Percentiles rank a stretch among this genome's conserved stretches.
Evolutionary conservation across 1,284 basidiomycete genomes (phyloP).

Genomic region (Vanrija sp.): DNA sequence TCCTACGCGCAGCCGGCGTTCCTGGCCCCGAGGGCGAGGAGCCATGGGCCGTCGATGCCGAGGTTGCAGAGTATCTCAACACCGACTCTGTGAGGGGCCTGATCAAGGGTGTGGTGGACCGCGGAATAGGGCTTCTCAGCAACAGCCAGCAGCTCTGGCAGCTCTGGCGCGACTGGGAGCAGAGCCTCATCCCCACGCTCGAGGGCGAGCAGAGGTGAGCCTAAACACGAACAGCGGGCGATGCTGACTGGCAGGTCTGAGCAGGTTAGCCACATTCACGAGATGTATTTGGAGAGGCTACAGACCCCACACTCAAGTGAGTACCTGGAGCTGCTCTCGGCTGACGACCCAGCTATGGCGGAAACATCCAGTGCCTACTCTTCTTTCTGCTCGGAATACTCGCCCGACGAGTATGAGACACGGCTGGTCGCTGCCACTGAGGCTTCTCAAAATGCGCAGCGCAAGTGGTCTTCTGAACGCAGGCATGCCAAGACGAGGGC

Average conservation of each 20-base stretch:
- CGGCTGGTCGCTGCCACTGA: slow-evolving; percentile 72
- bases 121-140: slow-evolving; percentile 53
- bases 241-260: slow-evolving; percentile 20
- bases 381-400: slow-evolving; percentile 73
- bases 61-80: slow-evolving; percentile 45
- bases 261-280: slow-evolving; percentile 38
- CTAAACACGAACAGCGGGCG: neutral
- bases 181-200: slow-evolving; percentile 58
- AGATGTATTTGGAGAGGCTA: slow-evolving; percentile 43
- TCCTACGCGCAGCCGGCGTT: slow-evolving; percentile 54
- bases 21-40: neutral
- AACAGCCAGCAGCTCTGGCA: slow-evolving; percentile 73
- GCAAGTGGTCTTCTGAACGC: slow-evolving; percentile 28
- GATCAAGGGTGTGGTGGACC: slow-evolving; percentile 54
- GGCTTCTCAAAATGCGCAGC: slow-evolving; percentile 56
- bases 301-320: slow-evolving; percentile 42
- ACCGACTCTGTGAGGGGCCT: slow-evolving; percentile 59
- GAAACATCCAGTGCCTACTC: slow-evolving; percentile 80
- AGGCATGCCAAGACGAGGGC: slow-evolving; percentile 36
- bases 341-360: slow-evolving; percentile 53
- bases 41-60: slow-evolving; percentile 37
- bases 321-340: slow-evolving; percentile 1
- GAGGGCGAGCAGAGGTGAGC: slow-evolving; percentile 54
- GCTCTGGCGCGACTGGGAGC: slow-evolving; percentile 67
- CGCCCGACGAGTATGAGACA: slow-evolving; percentile 67